Base-by-base conservation (phyloP, 768 basidiomycete genomes). In the Podaxis sp. region DNA sequence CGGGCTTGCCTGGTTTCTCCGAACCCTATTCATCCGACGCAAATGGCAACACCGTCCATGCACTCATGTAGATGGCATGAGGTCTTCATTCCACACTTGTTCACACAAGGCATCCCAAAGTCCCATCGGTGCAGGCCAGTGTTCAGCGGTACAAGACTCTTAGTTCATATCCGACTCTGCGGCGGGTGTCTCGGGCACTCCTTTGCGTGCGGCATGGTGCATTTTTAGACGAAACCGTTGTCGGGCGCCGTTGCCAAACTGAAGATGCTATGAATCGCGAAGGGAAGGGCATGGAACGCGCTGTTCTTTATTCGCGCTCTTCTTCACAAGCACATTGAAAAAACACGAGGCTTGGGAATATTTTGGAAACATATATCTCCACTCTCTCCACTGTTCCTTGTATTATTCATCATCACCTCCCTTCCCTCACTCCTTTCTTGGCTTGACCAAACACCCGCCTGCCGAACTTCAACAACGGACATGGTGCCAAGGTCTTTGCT, bases 401-500 rank as follows among this genome's bases (percentile, higher is more conserved):
- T 33, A 9, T 2, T 33, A 6, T 30, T 30, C 28, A 6, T 7
- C 28, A 13, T 36, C 24, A 26, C 2, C 0, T 33, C 11, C 13
- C 22, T 13, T 42, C 39, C 42, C 4, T n/a, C 46, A 19, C 17
- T 30, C 28, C 17, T 49, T 46, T 49, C 22, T n/a, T 49, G 22
- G 48, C 4, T n/a, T n/a, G 28, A 19, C 17, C 15, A 13, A 44
- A 19, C 12, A 19, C 15, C 13, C 42, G 42, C 42, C 42, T 28
- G 52, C 52, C 22, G 36, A 38, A 55, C 30, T 4, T n/a, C 13
- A 13, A 39, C 36, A 55, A 49, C 26, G 19, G 28, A 33, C 8
- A 61, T 55, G 53, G 28, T 62, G 28, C 13, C 24, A 38, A 24
- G 53, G 3, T 33, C 39, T 30, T 55, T 62, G 4, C 15, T 62